These are phyloP conservation scores for Didymella glomerata DNA, from an alignment of 2,329 filamentous ascomycete genomes.

Conservation along the genomic window DNA sequence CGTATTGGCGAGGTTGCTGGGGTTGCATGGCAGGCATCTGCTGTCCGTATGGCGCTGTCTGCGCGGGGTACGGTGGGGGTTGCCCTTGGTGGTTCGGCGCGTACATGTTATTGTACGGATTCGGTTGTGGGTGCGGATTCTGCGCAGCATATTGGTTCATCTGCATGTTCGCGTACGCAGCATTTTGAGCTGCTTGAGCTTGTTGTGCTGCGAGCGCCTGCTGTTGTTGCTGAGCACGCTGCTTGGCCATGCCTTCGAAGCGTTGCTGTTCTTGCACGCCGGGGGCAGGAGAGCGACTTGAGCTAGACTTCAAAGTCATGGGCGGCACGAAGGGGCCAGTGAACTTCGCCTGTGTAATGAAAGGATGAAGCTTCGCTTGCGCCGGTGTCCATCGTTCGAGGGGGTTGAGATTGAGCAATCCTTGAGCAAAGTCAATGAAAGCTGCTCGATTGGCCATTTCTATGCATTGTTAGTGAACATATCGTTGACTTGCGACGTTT, in stretches of 20 bases:
- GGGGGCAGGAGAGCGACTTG: slow-evolving; percentile 86
- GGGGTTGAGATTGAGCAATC: slow-evolving; percentile 91
- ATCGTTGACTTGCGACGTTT: not conserved
- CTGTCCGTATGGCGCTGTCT: slow-evolving; percentile 62
- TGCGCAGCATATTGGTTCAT: slow-evolving; percentile 63
- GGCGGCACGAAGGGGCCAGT: slow-evolving; percentile 95
- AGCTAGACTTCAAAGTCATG: slow-evolving; percentile 92
- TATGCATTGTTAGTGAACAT: slow-evolving; percentile 52
- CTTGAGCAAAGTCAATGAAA: slow-evolving; percentile 97
- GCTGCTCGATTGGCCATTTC: slow-evolving; percentile 98
- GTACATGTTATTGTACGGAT: slow-evolving; percentile 86
- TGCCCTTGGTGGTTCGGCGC: slow-evolving; percentile 69
- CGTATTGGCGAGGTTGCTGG: slow-evolving; percentile 51
- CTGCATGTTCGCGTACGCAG: slow-evolving; percentile 71
- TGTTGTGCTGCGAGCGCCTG: slow-evolving; percentile 64
- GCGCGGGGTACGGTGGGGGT: slow-evolving; percentile 81
- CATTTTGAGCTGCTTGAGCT: slow-evolving; percentile 66
- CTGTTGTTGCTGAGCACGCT: slow-evolving; percentile 69
- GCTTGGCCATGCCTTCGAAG: slow-evolving; percentile 91
- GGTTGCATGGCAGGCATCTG: slow-evolving; percentile 64
- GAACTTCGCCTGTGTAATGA: slow-evolving; percentile 98
- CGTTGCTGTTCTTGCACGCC: slow-evolving; percentile 96
- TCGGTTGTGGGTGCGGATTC: slow-evolving; percentile 60
- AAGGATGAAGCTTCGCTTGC: slow-evolving; percentile 95
- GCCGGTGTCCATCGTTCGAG: slow-evolving; percentile 97